Evolutionary conservation across 1,284 basidiomycete species (phyloP), one percentile per base, ranked within the genome.

Genomic region (Pascua sp.): DNA sequence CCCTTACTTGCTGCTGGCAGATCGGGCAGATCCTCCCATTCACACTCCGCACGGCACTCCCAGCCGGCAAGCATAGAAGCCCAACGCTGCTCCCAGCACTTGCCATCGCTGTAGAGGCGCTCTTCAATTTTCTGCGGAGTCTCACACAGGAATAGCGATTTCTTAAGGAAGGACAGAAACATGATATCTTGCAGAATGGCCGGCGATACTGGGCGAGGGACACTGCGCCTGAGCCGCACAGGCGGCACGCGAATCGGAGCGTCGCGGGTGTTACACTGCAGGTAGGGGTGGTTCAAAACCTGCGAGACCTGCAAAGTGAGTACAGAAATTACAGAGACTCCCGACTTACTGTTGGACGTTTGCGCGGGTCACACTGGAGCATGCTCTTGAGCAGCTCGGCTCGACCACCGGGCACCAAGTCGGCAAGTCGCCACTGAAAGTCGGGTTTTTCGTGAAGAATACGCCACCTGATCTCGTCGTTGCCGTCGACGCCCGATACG

Each of bases 51-150:
- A 39, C 53, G 50, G 47, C 61, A 60, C 42, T 64, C 61, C 69
- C 70, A 76, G 5, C 51, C 47, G 8, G 53, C 18, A 15, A 76
- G 57, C 67, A 76, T 68, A 2, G 57, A 62, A 1, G 67, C 69
- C 70, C 69, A 74, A 18, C 62, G 50, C 55, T 76, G 71, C 58
- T 75, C 68, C 76, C 75, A 78, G 55, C 67, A 63, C 4, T 65
- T 64, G n/a, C 62, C 59, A 8, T 58, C 50, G 0, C 63, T 58
- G 5, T 59, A 32, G n/a, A 77, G 59, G 11, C 55, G 61, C 12
- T 61, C 47, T 36, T 60, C 51, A 45, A 77, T 61, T 13, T 55
- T 55, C 8, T 55, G 51, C 2, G 60, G 49, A 10, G 65, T 68
- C 51, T 75, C 63, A 47, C 71, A 73, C 4, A 75, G 64, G 12